Evolutionary conservation across 2,329 filamentous ascomycete genomes (phyloP).

Genomic region (Furcasterigmium furcatum): DNA sequence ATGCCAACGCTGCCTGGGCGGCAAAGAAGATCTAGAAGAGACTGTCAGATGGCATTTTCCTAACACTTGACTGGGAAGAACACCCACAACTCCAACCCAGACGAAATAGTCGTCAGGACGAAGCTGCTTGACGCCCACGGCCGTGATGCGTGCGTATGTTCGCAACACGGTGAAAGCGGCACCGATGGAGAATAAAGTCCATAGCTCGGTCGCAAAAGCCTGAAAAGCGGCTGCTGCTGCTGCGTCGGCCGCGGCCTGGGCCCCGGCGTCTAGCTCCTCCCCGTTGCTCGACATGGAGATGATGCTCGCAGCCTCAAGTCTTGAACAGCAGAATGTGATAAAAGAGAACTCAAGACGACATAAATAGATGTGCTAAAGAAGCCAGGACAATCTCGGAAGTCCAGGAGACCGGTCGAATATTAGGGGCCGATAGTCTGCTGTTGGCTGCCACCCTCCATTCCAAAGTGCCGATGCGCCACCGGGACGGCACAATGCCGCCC

Average conservation of each 20-base stretch:
- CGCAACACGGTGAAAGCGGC: conserved; percentile 28
- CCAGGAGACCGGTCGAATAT: too few relatives aligned
- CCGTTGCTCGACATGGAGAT: too few relatives aligned
- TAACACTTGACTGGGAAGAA: conserved; percentile 17
- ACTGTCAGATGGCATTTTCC: conserved; percentile 1
- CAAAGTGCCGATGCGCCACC: too few relatives aligned
- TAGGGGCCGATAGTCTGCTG: too few relatives aligned
- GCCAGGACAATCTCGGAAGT: too few relatives aligned
- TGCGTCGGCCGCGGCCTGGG: conserved; percentile 16
- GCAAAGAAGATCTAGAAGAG: not conserved
- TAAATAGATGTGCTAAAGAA: too few relatives aligned
- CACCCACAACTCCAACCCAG: conserved; percentile 29
- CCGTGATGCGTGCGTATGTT: conserved; percentile 27
- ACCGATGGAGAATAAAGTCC: conserved; percentile 29
- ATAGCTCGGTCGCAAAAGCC: conserved; percentile 28
- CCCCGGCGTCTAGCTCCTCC: conserved; percentile 13
- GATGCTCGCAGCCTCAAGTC: too few relatives aligned
- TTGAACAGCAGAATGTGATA: too few relatives aligned
- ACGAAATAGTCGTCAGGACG: conserved; percentile 31
- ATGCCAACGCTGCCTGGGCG: conserved; percentile 19
- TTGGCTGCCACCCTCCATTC: too few relatives aligned
- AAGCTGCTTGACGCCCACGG: conserved; percentile 25
- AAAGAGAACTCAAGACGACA: too few relatives aligned
- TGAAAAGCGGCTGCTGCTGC: conserved; percentile 17
- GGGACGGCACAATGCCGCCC: too few relatives aligned